These are phyloP conservation scores for Malus sylvestris DNA, from an alignment of 306 rosid species.

Conservation along the genomic window DNA sequence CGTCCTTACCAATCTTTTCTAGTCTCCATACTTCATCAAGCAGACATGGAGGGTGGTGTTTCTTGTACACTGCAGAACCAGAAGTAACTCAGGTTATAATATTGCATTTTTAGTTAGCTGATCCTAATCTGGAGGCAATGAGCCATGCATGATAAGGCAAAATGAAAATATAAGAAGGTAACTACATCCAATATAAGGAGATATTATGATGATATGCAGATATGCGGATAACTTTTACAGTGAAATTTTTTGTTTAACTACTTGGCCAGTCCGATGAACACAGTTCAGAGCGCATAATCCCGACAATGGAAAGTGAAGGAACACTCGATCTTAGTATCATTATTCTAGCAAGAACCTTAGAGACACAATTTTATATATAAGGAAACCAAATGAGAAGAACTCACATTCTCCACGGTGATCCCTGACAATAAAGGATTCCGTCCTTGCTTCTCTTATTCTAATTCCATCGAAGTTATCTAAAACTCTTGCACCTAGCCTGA, in stretches of 20 bases:
- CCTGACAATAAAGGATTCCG: conserved; percentile 81
- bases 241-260: not conserved
- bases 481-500: conserved; percentile 90
- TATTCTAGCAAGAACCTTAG: not conserved
- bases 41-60: conserved; percentile 93
- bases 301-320: not conserved
- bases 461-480: conserved; percentile 58
- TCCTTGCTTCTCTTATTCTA: conserved; percentile 78
- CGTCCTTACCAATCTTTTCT: conserved; percentile 95
- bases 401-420: conserved; percentile 99
- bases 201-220: not conserved
- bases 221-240: not conserved
- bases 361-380: not conserved
- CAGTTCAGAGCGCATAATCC: not conserved
- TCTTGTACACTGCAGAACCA: conserved; percentile 79
- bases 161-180: not conserved
- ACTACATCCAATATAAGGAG: not conserved
- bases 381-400: conserved; percentile 22
- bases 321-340: not conserved
- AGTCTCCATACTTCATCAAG: conserved; percentile 94
- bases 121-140: not conserved
- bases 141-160: not conserved
- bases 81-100: conserved; percentile 4
- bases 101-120: not conserved
- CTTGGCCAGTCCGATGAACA: not conserved